A percentile compares a stretch with the other conserved stretches of the same genome.
Evolutionary conservation across 345 rosid species (phyloP).

Genomic region (Pugionium cornutum): DNA sequence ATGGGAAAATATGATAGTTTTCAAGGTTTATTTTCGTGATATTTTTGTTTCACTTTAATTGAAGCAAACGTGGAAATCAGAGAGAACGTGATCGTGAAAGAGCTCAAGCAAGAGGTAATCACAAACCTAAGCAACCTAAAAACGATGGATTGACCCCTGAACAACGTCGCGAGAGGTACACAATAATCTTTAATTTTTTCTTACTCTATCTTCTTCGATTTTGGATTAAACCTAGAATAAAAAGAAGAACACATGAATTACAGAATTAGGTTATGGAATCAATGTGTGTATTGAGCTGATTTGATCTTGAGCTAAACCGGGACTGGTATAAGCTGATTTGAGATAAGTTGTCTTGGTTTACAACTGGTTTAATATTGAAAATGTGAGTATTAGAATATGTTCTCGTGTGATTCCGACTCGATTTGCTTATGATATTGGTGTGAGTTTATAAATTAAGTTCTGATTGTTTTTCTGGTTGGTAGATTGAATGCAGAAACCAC

Average conservation of each 20-base stretch:
- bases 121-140: constrained; percentile 46
- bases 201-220: background rate
- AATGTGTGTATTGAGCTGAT: background rate
- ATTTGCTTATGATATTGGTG: no score
- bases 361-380: background rate
- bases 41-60: constrained; percentile 42
- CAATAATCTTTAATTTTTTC: background rate
- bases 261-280: background rate
- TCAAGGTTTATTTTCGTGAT: constrained; percentile 4
- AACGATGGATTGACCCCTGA: constrained; percentile 73
- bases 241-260: background rate
- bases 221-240: background rate
- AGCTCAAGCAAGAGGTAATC: constrained; percentile 56
- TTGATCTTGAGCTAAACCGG: background rate
- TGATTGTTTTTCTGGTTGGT: no score
- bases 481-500: no score
- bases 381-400: no score
- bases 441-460: no score
- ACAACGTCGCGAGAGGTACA: constrained; percentile 77
- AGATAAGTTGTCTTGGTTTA: background rate
- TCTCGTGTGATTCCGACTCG: no score
- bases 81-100: constrained; percentile 78
- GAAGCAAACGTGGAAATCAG: constrained; percentile 67
- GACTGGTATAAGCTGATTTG: background rate
- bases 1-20: background rate